Conservation (phyloP, 768 basidiomycete species). For the Chiua virens region DNA sequence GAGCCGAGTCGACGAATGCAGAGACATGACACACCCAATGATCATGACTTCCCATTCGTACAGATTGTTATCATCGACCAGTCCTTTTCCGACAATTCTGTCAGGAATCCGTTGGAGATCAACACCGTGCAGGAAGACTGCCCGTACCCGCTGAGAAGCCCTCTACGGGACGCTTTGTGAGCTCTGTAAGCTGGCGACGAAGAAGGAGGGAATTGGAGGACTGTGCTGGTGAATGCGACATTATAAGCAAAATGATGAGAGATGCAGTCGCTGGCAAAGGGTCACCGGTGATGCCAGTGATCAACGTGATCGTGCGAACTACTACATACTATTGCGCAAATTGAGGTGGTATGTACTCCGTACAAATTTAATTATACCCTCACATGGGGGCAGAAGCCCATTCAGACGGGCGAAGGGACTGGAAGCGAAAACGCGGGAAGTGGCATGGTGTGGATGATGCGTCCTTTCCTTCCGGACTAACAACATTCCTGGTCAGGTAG, state of each 20-base stretch:
- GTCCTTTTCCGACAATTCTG: conserved; percentile 51
- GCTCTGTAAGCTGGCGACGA: conserved; percentile 76
- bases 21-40: conserved; percentile 66
- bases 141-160: conserved; percentile 90
- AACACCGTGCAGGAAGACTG: conserved; percentile 24
- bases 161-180: conserved; percentile 91
- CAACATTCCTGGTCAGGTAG: too few relatives aligned
- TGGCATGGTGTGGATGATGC: too few relatives aligned
- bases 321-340: too few relatives aligned
- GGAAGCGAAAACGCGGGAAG: too few relatives aligned
- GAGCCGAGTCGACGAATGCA: conserved; percentile 11
- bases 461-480: too few relatives aligned
- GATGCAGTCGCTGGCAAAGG: too few relatives aligned
- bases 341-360: too few relatives aligned
- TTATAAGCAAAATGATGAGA: conserved; percentile 9
- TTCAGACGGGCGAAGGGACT: too few relatives aligned
- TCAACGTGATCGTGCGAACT: conserved; percentile 24
- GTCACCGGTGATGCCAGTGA: too few relatives aligned
- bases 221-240: conserved; percentile 29
- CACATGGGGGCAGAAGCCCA: too few relatives aligned
- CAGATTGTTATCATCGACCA: conserved; percentile 92
- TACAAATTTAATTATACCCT: too few relatives aligned
- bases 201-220: conserved; percentile 55
- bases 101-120: conserved; percentile 35
- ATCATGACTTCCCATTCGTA: conserved; percentile 97